phyloP scores from a whole-genome alignment of 192 early-diverging fungal genomes.

The Podila horticola region DNA sequence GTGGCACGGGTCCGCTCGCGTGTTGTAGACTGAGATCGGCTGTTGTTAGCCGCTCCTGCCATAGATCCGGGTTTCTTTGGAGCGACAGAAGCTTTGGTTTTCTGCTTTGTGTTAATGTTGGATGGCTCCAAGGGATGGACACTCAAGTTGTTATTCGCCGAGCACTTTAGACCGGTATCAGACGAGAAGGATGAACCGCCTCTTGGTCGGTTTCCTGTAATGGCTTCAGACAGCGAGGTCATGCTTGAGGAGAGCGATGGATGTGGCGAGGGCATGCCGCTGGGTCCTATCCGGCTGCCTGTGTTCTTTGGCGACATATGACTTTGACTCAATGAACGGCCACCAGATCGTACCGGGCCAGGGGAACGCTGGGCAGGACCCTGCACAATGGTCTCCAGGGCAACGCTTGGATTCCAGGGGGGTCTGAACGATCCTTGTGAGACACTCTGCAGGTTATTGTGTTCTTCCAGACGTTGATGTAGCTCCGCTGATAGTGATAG shows the following conservation, averaged over 20 bases:
- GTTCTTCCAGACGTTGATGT: conserved; percentile 43
- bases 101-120: conserved; percentile 8
- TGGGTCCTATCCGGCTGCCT: not conserved
- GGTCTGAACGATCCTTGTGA: conserved; percentile 14
- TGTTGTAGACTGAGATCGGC: not conserved
- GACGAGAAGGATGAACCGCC: not conserved
- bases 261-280: conserved; percentile 11
- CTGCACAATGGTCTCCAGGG: conserved; percentile 8
- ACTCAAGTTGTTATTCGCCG: not conserved
- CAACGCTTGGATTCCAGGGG: conserved; percentile 45
- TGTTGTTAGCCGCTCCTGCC: not conserved
- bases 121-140: not conserved
- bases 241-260: conserved; percentile 4
- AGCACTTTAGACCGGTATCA: not conserved
- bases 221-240: not conserved
- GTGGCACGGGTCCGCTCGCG: not conserved
- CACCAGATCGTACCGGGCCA: conserved; percentile 8
- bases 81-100: not conserved
- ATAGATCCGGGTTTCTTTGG: not conserved
- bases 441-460: conserved; percentile 24
- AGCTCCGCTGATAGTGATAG: conserved; percentile 14
- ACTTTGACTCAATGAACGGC: conserved; percentile 35
- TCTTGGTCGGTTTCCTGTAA: not conserved
- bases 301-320: not conserved
- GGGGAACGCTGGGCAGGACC: conserved; percentile 11